phyloP scores from a whole-genome alignment of 2,329 filamentous ascomycete species.

The Fusarium sp. region DNA sequence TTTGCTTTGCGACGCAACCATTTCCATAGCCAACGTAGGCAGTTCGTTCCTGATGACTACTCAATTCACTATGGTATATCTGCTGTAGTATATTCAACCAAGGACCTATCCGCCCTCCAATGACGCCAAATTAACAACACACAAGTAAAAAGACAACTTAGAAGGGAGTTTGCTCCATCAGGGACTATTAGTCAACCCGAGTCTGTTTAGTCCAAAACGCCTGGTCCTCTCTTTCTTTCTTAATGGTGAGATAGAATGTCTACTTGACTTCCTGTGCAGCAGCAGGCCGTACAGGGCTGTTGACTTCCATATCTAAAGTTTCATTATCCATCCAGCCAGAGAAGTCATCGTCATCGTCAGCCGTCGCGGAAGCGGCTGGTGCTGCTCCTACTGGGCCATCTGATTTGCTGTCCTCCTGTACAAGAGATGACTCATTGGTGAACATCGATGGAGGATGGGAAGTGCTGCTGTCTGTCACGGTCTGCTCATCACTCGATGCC shows the following conservation, averaged over 20 bases:
- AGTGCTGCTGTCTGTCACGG: constrained; percentile 28
- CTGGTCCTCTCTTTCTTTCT: constrained; percentile 16
- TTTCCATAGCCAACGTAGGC: neutral
- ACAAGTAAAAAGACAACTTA: constrained; percentile 9
- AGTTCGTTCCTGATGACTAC: constrained; percentile 6
- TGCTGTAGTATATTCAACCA: constrained; percentile 10
- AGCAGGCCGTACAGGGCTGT: constrained; percentile 29
- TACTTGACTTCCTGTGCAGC: constrained; percentile 44
- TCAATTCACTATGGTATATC: constrained; percentile 27
- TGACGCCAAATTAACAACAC: constrained; percentile 26
- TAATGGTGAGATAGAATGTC: neutral
- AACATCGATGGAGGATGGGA: constrained; percentile 27
- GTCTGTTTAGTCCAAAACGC: constrained; percentile 33
- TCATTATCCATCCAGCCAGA: constrained; percentile 55
- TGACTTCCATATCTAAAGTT: constrained; percentile 43
- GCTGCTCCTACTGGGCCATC: constrained; percentile 23
- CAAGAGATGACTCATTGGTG: constrained; percentile 23
- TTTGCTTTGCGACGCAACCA: neutral
- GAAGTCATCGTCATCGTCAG: constrained; percentile 52
- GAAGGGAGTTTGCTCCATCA: constrained; percentile 16
- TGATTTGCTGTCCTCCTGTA: constrained; percentile 21
- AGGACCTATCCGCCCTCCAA: constrained; percentile 1
- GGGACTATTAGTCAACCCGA: constrained; percentile 19
- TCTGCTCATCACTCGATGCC: constrained; percentile 32
- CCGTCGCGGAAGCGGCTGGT: constrained; percentile 31